phyloP scores from a whole-genome alignment of 345 rosid species.

The Ceriops decandra region DNA sequence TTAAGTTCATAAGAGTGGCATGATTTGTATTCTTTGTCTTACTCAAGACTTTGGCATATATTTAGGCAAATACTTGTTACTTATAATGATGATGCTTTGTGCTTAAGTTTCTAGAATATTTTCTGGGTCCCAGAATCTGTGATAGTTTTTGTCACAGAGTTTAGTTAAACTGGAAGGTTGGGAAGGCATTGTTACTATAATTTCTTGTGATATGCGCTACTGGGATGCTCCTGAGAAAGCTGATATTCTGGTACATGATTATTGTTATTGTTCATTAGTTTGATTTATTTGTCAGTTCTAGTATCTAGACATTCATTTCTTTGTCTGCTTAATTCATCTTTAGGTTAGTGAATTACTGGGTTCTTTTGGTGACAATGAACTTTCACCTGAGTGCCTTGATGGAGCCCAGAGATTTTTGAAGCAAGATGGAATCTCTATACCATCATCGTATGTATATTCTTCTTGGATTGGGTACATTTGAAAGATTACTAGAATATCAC shows the following conservation, averaged over 20 bases:
- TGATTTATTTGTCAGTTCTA: slow-evolving; percentile 1
- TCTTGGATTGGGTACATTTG: neutral
- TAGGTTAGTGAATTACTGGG: slow-evolving; percentile 95
- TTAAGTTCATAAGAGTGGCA: too few relatives aligned
- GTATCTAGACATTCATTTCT: slow-evolving; percentile 13
- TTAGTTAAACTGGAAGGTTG: slow-evolving; percentile 90
- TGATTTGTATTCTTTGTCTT: neutral
- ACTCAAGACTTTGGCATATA: neutral
- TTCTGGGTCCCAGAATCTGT: slow-evolving; percentile 13
- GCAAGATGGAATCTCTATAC: slow-evolving; percentile 92
- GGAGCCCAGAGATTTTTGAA: slow-evolving; percentile 98
- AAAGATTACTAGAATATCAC: too few relatives aligned
- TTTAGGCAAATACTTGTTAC: neutral
- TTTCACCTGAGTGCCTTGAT: slow-evolving; percentile 98
- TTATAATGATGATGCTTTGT: neutral
- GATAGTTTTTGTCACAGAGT: slow-evolving; percentile 47
- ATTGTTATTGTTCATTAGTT: neutral
- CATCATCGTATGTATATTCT: slow-evolving; percentile 71
- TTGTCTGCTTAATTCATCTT: slow-evolving; percentile 23
- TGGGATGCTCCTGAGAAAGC: slow-evolving; percentile 97
- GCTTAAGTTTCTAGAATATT: slow-evolving; percentile 9
- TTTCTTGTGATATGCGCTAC: slow-evolving; percentile 91
- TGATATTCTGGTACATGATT: slow-evolving; percentile 70
- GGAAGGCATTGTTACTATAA: slow-evolving; percentile 76
- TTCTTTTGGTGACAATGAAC: slow-evolving; percentile 98